Percentiles rank a stretch among this genome's conserved stretches.
phyloP scores from a whole-genome alignment of 805 yeast species.

The Suhomyces pyralidae region DNA sequence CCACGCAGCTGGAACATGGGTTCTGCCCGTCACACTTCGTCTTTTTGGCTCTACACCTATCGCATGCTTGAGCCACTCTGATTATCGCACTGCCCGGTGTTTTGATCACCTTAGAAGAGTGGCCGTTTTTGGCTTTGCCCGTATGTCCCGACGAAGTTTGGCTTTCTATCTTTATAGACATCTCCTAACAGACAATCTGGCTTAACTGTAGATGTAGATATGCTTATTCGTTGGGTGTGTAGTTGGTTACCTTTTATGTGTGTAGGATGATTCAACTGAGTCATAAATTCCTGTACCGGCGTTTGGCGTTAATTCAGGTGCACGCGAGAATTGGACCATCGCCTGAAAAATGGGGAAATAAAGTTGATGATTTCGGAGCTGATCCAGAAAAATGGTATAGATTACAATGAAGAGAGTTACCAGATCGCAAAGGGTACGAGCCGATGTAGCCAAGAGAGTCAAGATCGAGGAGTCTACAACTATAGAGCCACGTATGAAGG shows the following conservation, averaged over 20 bases:
- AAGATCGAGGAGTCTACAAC: neutral
- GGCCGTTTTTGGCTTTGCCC: conserved; percentile 10
- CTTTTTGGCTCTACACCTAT: conserved; percentile 79
- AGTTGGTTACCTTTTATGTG: neutral
- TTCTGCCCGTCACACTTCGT: conserved; percentile 74
- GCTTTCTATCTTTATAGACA: neutral
- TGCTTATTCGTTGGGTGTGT: neutral
- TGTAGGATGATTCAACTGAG: conserved; percentile 4
- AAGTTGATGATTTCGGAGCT: neutral
- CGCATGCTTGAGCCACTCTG: conserved; percentile 89
- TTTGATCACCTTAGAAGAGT: conserved; percentile 45
- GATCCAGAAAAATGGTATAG: neutral
- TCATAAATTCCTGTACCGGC: conserved; percentile 1
- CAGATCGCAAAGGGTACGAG: neutral
- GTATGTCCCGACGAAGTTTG: neutral
- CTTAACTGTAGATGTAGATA: neutral
- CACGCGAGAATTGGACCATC: neutral
- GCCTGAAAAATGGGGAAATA: neutral
- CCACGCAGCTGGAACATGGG: conserved; percentile 78
- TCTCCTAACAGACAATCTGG: neutral
- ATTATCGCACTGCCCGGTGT: conserved; percentile 65
- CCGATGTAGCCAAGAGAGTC: neutral
- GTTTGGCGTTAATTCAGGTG: neutral
- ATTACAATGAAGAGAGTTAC: neutral
- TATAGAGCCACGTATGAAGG: neutral